A percentile compares a stretch with the other conserved stretches of the same genome.
Conservation (phyloP, 768 basidiomycete species). For the Boletus rubroflammeus region DNA sequence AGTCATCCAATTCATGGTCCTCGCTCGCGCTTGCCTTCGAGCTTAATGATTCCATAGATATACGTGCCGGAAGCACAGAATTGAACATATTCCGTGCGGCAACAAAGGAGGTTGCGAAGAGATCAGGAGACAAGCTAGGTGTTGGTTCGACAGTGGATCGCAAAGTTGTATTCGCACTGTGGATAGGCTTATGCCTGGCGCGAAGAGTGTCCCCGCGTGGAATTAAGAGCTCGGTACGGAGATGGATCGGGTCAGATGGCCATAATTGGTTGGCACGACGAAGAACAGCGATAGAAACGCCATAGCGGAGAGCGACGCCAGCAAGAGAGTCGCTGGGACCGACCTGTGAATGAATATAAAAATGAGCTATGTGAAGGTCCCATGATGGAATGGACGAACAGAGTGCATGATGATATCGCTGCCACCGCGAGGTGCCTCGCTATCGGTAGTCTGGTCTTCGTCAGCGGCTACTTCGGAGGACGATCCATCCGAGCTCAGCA, state of each 20-base stretch:
- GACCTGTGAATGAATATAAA: slow-evolving; percentile 44
- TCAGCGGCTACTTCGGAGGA: background rate
- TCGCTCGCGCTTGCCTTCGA: slow-evolving; percentile 27
- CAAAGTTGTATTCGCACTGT: background rate
- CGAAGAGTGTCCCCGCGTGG: slow-evolving; percentile 37
- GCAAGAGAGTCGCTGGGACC: slow-evolving; percentile 74
- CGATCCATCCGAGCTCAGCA: background rate
- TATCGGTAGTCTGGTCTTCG: background rate
- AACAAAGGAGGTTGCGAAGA: slow-evolving; percentile 16
- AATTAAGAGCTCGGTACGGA: slow-evolving; percentile 78
- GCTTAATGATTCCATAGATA: slow-evolving; percentile 30
- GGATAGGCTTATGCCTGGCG: slow-evolving; percentile 1
- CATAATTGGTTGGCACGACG: slow-evolving; percentile 90
- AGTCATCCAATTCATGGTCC: slow-evolving; percentile 27
- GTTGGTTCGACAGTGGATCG: background rate
- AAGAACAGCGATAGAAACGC: slow-evolving; percentile 76
- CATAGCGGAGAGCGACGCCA: slow-evolving; percentile 86
- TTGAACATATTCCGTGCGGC: slow-evolving; percentile 21
- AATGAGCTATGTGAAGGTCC: background rate
- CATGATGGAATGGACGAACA: slow-evolving; percentile 11
- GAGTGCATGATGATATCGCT: slow-evolving; percentile 11
- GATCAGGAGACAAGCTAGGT: slow-evolving; percentile 4
- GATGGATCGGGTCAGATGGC: slow-evolving; percentile 88
- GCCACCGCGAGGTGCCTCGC: background rate
- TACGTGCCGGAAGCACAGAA: slow-evolving; percentile 26